A percentile compares a stretch with the other conserved stretches of the same genome.
These are phyloP conservation scores for Vitellaria paradoxa DNA, from an alignment of 179 eudicot species.

Conservation along the genomic window DNA sequence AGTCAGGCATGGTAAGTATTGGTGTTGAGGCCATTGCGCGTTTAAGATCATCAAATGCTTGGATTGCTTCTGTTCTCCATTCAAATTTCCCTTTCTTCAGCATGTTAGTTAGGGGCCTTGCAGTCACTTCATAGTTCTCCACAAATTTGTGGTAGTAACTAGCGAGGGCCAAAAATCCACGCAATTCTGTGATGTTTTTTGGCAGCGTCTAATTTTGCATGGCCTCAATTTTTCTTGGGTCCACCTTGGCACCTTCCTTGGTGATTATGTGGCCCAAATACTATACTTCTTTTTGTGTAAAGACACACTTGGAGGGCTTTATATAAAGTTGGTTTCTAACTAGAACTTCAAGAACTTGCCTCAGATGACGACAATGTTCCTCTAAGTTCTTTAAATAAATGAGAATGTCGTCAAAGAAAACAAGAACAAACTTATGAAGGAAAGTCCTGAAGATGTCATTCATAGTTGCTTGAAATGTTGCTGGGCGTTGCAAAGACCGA, in stretches of 20 bases:
- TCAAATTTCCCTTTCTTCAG: not conserved
- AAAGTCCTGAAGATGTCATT: not conserved
- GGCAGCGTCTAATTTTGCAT: conserved; percentile 5
- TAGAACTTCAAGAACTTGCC: not conserved
- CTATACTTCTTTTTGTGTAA: not conserved
- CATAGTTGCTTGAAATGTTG: conserved; percentile 12
- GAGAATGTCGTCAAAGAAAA: conserved; percentile 12
- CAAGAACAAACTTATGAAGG: not conserved
- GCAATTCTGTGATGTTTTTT: not conserved
- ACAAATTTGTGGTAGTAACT: conserved; percentile 13
- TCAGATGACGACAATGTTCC: not conserved
- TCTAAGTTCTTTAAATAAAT: not conserved
- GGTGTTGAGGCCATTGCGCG: not conserved
- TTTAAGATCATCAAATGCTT: not conserved
- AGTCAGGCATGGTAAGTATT: not conserved
- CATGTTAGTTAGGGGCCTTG: not conserved
- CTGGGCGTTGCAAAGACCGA: conserved; percentile 13
- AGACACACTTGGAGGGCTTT: no score
- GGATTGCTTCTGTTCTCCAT: no score
- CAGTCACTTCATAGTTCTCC: not conserved
- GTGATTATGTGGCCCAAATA: conserved; percentile 3
- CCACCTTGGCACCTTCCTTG: not conserved
- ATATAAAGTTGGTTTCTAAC: no score
- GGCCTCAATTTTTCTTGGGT: not conserved
- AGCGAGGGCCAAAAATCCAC: conserved; percentile 12